phyloP scores from a whole-genome alignment of 176 grass and related monocot species.

The Secale cereale region DNA sequence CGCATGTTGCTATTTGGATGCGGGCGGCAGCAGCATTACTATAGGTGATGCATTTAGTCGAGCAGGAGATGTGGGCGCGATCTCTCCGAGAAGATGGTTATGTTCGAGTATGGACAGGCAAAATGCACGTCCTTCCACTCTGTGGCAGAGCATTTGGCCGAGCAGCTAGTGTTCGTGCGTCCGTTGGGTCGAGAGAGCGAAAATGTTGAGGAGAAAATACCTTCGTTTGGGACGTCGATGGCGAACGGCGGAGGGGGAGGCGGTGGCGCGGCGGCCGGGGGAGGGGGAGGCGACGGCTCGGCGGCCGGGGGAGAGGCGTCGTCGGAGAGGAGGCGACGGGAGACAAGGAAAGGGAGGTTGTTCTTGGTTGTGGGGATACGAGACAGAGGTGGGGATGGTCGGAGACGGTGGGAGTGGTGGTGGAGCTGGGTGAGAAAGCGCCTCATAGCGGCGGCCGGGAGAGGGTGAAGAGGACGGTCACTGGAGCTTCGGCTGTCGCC shows the following conservation, averaged over 20 bases:
- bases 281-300: neutral
- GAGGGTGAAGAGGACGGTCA: neutral
- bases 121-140: neutral
- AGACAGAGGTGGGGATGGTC: neutral
- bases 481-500: too few relatives aligned
- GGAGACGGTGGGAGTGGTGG: neutral
- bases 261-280: neutral
- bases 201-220: conserved; percentile 6
- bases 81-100: neutral
- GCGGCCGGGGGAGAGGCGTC: neutral
- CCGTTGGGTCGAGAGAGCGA: neutral
- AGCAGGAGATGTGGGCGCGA: neutral
- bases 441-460: conserved; percentile 37
- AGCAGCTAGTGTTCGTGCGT: neutral
- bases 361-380: neutral
- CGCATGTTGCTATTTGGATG: neutral
- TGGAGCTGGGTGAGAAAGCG: conserved; percentile 31
- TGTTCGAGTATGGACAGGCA: neutral
- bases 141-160: neutral
- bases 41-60: neutral
- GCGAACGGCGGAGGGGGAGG: neutral
- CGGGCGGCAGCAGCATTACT: neutral
- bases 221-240: conserved; percentile 33
- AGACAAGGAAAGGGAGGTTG: conserved; percentile 25
- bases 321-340: conserved; percentile 6